Evolutionary conservation across 768 basidiomycete species (phyloP).

Genomic region (Mycena crocata): DNA sequence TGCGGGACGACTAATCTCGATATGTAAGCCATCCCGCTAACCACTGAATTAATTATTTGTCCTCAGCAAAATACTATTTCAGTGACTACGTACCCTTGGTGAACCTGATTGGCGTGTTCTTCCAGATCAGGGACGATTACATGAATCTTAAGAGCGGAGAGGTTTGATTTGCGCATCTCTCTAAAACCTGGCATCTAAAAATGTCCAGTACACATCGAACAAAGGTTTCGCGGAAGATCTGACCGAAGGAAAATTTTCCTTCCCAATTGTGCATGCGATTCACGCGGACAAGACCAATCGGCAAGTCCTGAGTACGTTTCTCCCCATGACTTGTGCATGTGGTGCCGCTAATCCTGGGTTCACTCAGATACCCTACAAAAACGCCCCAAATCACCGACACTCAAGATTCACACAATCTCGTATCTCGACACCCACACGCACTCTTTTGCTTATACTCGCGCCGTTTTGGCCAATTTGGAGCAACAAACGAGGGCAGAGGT

Average conservation of each 20-base stretch:
- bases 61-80: background rate
- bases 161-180: slow-evolving; percentile 53
- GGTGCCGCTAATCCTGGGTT: background rate
- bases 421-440: slow-evolving; percentile 57
- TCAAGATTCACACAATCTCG: slow-evolving; percentile 71
- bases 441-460: slow-evolving; percentile 73
- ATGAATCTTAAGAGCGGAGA: slow-evolving; percentile 93
- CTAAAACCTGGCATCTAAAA: background rate
- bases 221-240: slow-evolving; percentile 81
- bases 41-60: background rate
- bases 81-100: slow-evolving; percentile 94
- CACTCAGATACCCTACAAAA: slow-evolving; percentile 53
- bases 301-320: slow-evolving; percentile 67
- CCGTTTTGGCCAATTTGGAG: slow-evolving; percentile 64
- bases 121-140: slow-evolving; percentile 97
- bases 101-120: slow-evolving; percentile 94
- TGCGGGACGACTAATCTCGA: slow-evolving; percentile 72
- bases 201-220: slow-evolving; percentile 68
- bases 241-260: slow-evolving; percentile 86
- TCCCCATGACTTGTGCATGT: slow-evolving; percentile 30
- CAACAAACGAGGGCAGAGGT: slow-evolving; percentile 67
- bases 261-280: slow-evolving; percentile 80
- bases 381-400: slow-evolving; percentile 67
- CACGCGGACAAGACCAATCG: slow-evolving; percentile 66
- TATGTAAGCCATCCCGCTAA: slow-evolving; percentile 57